Evolutionary conservation across 2,329 filamentous ascomycete species (phyloP).

Genomic region (Onygenales sp.): DNA sequence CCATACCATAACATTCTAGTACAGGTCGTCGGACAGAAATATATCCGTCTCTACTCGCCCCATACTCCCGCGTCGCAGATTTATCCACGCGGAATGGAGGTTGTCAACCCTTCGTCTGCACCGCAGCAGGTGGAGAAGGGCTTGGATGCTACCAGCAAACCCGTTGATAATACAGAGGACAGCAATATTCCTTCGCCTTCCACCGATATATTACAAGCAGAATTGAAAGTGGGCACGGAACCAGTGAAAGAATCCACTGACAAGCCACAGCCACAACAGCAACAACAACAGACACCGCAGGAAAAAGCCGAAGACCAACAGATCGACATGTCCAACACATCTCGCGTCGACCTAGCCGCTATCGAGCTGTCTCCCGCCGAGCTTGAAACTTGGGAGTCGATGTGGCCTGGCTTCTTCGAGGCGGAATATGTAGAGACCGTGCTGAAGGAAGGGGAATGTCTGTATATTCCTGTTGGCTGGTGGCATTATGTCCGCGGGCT

Average conservation of each 20-base stretch:
- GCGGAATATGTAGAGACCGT: conserved; percentile 65
- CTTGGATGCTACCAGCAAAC: conserved; percentile 5
- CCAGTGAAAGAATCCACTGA: neutral
- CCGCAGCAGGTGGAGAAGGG: too few relatives aligned
- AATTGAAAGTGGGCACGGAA: neutral
- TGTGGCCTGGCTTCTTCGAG: conserved; percentile 47
- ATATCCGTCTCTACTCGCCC: conserved; percentile 79
- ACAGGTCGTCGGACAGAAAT: conserved; percentile 85
- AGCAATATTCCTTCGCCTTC: neutral
- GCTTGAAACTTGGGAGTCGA: conserved; percentile 31
- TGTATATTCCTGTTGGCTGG: conserved; percentile 91
- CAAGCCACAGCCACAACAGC: neutral
- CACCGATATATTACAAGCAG: too few relatives aligned
- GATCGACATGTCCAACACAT: conserved; percentile 91
- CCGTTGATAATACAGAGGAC: neutral
- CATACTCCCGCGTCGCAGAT: conserved; percentile 40
- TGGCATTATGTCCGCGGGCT: conserved; percentile 94
- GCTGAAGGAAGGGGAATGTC: conserved; percentile 67
- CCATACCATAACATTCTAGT: conserved; percentile 87
- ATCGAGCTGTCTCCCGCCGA: conserved; percentile 46
- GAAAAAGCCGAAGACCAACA: conserved; percentile 37
- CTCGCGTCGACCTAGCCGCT: conserved; percentile 63
- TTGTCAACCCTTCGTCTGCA: conserved; percentile 13
- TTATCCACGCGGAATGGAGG: conserved; percentile 29
- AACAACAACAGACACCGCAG: neutral